These are phyloP conservation scores for Salix brachista DNA, from an alignment of 345 rosid species.

Conservation along the genomic window DNA sequence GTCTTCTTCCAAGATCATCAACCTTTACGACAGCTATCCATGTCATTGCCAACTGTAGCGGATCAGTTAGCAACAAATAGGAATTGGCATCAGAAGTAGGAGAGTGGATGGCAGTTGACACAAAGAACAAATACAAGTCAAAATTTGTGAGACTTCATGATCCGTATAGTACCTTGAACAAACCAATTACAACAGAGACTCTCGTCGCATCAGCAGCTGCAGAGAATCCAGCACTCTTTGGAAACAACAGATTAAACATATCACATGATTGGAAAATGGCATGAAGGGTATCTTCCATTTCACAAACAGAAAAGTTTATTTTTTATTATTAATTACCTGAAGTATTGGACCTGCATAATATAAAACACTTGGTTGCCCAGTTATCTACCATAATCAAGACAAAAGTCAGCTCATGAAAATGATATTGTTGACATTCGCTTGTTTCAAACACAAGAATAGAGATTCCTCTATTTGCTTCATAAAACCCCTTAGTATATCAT, in stretches of 20 bases:
- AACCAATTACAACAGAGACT: conserved; percentile 31
- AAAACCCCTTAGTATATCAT: background rate
- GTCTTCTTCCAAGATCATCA: conserved; percentile 35
- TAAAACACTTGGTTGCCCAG: conserved; percentile 34
- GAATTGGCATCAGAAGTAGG: conserved; percentile 1
- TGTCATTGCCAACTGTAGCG: conserved; percentile 28
- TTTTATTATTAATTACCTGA: conserved; percentile 22
- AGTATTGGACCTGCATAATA: conserved; percentile 36
- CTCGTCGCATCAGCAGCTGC: conserved; percentile 35
- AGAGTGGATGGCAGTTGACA: background rate
- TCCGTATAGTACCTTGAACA: conserved; percentile 23
- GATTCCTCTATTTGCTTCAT: background rate
- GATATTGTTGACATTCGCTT: background rate
- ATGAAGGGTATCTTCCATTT: background rate
- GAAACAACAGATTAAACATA: background rate
- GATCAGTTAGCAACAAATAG: background rate
- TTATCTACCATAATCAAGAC: conserved; percentile 25
- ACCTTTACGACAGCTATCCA: conserved; percentile 32
- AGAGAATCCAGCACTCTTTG: conserved; percentile 34
- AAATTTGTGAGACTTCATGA: background rate
- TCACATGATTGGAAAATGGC: background rate
- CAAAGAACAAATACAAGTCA: background rate
- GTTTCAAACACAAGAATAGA: background rate
- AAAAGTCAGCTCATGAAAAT: conserved; percentile 16
- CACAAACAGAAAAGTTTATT: conserved; percentile 9